A percentile compares a stretch with the other conserved stretches of the same genome.
phyloP scores from a whole-genome alignment of 2,329 filamentous ascomycete species.

The Fusarium praegraminearum region DNA sequence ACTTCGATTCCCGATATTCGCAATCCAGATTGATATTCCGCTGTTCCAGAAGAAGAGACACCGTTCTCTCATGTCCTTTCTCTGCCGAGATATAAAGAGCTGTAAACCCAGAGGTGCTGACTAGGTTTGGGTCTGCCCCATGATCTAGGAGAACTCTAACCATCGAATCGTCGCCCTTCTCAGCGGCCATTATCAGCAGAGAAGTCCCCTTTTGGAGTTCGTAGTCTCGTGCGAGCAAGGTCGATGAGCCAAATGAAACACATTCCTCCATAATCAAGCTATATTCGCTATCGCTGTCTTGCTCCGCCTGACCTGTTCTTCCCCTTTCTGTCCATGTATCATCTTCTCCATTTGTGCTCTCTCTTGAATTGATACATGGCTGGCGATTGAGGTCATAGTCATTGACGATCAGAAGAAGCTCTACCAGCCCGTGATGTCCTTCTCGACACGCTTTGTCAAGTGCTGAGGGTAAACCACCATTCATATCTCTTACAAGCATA shows the following conservation, averaged over 20 bases:
- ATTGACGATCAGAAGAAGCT: neutral
- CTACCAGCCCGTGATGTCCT: neutral
- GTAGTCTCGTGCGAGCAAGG: no score
- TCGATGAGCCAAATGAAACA: no score
- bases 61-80: accelerated
- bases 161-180: neutral
- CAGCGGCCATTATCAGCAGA: accelerated
- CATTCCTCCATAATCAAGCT: no score
- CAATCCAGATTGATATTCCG: accelerated
- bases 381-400: neutral
- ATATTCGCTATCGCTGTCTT: no score
- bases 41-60: neutral
- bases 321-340: no score
- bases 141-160: neutral
- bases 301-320: neutral
- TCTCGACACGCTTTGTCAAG: neutral
- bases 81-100: neutral
- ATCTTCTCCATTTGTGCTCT: no score
- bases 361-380: neutral
- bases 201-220: no score
- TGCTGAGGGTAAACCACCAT: accelerated
- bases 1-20: no score
- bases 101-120: neutral
- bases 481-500: neutral
- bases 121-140: neutral